Evolutionary conservation across 495 filamentous ascomycete genomes (phyloP).

Genomic region (Penicillium waksmanii): DNA sequence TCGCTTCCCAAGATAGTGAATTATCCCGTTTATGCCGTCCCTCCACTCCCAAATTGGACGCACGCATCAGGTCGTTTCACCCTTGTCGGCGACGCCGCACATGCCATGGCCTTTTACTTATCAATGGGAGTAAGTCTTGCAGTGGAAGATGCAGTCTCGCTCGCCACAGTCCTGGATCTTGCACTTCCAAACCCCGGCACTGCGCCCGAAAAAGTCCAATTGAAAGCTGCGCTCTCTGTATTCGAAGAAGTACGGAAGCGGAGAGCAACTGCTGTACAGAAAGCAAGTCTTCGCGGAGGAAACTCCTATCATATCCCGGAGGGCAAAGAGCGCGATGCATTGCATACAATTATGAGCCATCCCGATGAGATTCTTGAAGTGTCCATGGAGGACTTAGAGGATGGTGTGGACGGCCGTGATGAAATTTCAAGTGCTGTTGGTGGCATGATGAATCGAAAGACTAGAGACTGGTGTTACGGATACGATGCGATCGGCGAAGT

Average conservation of each 20-base stretch:
- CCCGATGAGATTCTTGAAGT: conserved; percentile 1
- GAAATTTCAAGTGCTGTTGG: conserved; percentile 1
- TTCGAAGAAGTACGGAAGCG: conserved; percentile 8
- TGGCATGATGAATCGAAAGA: conserved; percentile 7
- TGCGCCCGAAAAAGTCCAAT: not conserved
- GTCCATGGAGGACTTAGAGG: not conserved
- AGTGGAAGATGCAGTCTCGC: conserved; percentile 8
- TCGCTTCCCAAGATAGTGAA: conserved; percentile 5
- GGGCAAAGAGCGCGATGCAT: conserved; percentile 3
- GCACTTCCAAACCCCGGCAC: not conserved
- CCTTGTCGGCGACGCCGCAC: conserved; percentile 8
- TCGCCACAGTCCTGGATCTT: not conserved
- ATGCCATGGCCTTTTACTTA: conserved; percentile 14
- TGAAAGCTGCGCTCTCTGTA: conserved; percentile 3
- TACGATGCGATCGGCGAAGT: conserved; percentile 8
- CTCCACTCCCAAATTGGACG: not conserved
- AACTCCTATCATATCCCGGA: conserved; percentile 3
- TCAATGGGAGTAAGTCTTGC: conserved; percentile 12
- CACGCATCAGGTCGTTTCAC: conserved; percentile 7
- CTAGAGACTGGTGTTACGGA: conserved; percentile 13
- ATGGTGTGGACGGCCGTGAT: not conserved
- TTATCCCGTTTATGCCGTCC: conserved; percentile 8
- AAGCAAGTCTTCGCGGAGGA: conserved; percentile 8
- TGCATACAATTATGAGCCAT: conserved; percentile 3
- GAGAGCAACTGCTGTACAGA: not conserved